Evolutionary conservation across 805 yeast species (phyloP), one percentile per base, ranked within the genome.

Genomic region (Ogataea wickerhamii): DNA sequence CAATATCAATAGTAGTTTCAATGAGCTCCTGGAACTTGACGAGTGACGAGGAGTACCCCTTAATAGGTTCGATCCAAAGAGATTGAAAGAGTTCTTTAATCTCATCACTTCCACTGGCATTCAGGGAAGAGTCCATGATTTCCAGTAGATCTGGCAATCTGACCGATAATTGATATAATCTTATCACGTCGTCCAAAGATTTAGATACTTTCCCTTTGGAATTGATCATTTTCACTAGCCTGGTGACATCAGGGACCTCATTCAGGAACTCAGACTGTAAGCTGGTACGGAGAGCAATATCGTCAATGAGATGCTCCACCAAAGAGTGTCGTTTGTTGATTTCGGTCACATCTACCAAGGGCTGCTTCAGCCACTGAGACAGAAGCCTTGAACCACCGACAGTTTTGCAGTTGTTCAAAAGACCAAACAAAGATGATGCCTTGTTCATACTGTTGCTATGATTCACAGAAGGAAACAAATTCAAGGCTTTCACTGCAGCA

Each of bases 311-410:
- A 41, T 74, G 71, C 19, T 78, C 82, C n/a, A 91, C 95, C 34
- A 93, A 64, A 6, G 66, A 59, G 47, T 86, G 96, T 35, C 99
- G 72, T 30, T 78, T 69, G 27, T 64, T 59, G 27, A 93, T 88
- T 35, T 70, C 77, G 0, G 50, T 54, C 8, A 72, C 55, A 47
- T 78, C 78, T 37, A 95, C 80, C 34, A 93, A 70, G 1, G 99
- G 99, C 61, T 93, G 98, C 55, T 91, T 93, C 44, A 93, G 70
- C 98, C 98, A 93, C 55, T 87, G 96, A 12, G 93, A 80, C 18
- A 93, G 71, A 35, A 89, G 63, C 47, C 98, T 73, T 1, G 91
- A 68, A 6, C 99, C 99, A n/a, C 93, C 87, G 2, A 78, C 72
- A 4, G 95, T 82, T 52, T 85, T 87, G 67, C 98, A 91, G 49